Evolutionary conservation across 768 basidiomycete species (phyloP).

Genomic region (Kwoniella botswanensis): DNA sequence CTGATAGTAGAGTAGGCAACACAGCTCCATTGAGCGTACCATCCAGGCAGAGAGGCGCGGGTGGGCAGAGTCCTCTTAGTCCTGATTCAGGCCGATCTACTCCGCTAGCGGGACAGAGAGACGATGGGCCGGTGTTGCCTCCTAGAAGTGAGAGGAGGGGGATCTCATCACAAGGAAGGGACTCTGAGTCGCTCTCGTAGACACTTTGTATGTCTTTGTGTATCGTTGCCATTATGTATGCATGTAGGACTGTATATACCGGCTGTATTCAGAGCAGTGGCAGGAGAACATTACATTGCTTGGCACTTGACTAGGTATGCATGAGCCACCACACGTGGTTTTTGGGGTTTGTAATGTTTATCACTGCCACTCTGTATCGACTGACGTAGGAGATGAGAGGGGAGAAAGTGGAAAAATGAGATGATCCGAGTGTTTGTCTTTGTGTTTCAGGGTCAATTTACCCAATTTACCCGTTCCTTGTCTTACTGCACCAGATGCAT

Average conservation of each 20-base stretch:
- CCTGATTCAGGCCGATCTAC: neutral
- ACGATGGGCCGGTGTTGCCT: constrained; percentile 4
- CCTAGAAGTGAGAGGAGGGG: constrained; percentile 12
- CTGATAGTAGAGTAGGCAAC: constrained; percentile 1
- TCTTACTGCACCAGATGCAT: neutral
- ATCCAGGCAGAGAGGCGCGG: neutral
- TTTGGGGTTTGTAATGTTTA: constrained; percentile 10
- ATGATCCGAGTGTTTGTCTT: constrained; percentile 5
- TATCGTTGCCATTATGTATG: neutral
- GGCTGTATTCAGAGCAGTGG: too few species aligned
- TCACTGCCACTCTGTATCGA: neutral
- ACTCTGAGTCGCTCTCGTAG: neutral
- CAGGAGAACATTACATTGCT: too few species aligned
- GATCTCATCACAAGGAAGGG: neutral
- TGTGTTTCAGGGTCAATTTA: neutral
- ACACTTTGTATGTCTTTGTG: too few species aligned
- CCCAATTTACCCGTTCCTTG: constrained; percentile 1
- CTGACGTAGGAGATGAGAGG: neutral
- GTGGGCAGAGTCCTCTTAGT: neutral
- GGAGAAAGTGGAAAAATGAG: neutral
- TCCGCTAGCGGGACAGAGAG: neutral
- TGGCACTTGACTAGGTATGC: neutral
- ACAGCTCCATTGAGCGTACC: constrained; percentile 26
- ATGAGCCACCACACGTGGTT: constrained; percentile 1
- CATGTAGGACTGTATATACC: neutral